Base-by-base conservation (phyloP, 176 grass and related monocot species). In the sorghum (Sorghum bicolor) region DNA sequence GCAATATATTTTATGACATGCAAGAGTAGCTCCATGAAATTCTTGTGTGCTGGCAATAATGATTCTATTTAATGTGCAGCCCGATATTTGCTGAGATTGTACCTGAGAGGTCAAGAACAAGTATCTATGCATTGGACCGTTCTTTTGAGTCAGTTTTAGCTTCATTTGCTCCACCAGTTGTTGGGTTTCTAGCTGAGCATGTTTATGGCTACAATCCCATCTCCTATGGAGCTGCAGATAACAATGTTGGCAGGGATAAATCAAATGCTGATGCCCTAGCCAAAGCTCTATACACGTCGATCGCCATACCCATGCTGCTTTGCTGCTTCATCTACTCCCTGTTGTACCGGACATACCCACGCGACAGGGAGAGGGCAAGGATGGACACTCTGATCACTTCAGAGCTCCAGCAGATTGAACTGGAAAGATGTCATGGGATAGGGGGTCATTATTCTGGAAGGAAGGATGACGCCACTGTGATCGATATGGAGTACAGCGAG, bases 41-140 rank as follows among this genome's bases (percentile, higher is more conserved):
- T 33, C 40, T 10, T 67, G 25, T 1, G 19, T 29, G 28, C 15
- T 85, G 60, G 32, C 10, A 37, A 48, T 83, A 75, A 76, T 67
- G 33, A 24, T 60, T 44, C 25, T 24, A 77, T 82, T 60, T 87
- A 36, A 50, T 79, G 30, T 87, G 81, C 83, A 98, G 96, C 64
- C 96, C 93, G 14, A 98, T 98, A 57, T 98, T 98, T 75, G 96
- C 93, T 8, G 96, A 95, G 82, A 98, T 95, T 17, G 96, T 98
- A 71, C 93, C 93, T 52, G 91, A 92, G 83, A 93, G 87, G 85
- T 95, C 96, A 81, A 88, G 93, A 64, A 88, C 96, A 76, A 94
- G 91, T 31, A 93, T 95, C 47, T 98, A 98, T 10, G 96, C 93
- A 6, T 37, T 98, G 76, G 93, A 95, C 78, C 83, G 85, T 70